Base-by-base conservation (phyloP, 805 yeast species). In the Tetrapisispora iriomotensis region DNA sequence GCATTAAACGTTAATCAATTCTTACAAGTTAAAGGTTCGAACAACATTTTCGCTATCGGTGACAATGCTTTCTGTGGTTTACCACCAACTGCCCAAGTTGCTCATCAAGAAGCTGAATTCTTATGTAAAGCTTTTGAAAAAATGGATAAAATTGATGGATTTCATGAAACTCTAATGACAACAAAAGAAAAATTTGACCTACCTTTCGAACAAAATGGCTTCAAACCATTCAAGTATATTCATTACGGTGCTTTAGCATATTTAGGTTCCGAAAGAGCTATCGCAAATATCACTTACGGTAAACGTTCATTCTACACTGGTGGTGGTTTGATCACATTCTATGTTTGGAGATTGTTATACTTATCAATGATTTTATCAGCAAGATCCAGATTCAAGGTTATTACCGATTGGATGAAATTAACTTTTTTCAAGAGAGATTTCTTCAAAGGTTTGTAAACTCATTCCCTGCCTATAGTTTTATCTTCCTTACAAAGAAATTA, bases 31-130 rank as follows among this genome's bases (percentile, higher is more conserved):
- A 82, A 83, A 56, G 96, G 96, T 54, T 69, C 86, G 34, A 70
- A 71, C 56, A 83, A 83, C 54, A 76, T 88, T 51, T 88, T 73
- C 64, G 96, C 95, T 40, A 70, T 88, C 42, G 96, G 96, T 61
- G 96, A 88, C 65, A 86, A 95, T 65, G 86, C 96, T 19, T 72
- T 74, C 43, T 83, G 95, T 45, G 83, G 84, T 56, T 75, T 77
- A 56, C 94, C 96, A 15, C 96, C 96, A 51, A 88, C 96, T 42
- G 96, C 96, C 22, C 96, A 88, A 70, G 96, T 87, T 43, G 96
- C 96, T 28, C 80, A 85, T 66, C 96, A 88, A 70, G 82, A 86
- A 65, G 96, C 96, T 53, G 71, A 71, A 42, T 88, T 75, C 65
- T 72, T 88, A 51, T 88, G 86, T 36, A 69, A 71, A 36, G 74